Conservation (phyloP, 1,284 basidiomycete genomes). For the Boletus mariae region DNA sequence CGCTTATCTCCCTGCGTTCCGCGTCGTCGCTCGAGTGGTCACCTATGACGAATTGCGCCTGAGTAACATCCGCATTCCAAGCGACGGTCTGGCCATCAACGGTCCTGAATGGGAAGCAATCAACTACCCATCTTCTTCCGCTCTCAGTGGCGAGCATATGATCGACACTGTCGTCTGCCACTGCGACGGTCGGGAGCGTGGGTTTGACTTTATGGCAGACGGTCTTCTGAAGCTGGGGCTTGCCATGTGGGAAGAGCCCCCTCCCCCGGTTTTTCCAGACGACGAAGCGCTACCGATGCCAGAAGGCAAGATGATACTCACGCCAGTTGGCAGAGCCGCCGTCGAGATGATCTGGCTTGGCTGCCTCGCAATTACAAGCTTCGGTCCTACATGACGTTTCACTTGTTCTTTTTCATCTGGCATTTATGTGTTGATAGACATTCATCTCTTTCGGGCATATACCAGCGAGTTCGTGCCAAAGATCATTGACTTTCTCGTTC, state of each 20-base stretch:
- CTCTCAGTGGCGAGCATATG: constrained; percentile 11
- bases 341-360: constrained; percentile 82
- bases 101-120: constrained; percentile 60
- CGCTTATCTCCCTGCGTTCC: constrained; percentile 58
- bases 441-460: constrained; percentile 2
- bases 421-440: not conserved
- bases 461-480: constrained; percentile 1
- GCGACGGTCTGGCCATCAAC: constrained; percentile 61
- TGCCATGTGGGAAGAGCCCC: constrained; percentile 34
- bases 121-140: constrained; percentile 11
- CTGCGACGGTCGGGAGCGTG: constrained; percentile 57
- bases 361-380: constrained; percentile 71
- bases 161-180: constrained; percentile 52
- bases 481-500: not conserved
- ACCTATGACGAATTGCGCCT: constrained; percentile 64
- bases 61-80: constrained; percentile 68
- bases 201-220: constrained; percentile 67
- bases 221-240: constrained; percentile 67
- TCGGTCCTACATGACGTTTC: constrained; percentile 35
- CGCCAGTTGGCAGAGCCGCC: constrained; percentile 69
- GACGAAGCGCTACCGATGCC: constrained; percentile 32
- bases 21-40: constrained; percentile 63
- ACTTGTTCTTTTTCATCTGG: not conserved
- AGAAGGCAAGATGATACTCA: constrained; percentile 43
- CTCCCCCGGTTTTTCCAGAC: constrained; percentile 8